A percentile compares a stretch with the other conserved stretches of the same genome.
Evolutionary conservation across 2,329 filamentous ascomycete species (phyloP).

Genomic region (Setomelanomma holmii): DNA sequence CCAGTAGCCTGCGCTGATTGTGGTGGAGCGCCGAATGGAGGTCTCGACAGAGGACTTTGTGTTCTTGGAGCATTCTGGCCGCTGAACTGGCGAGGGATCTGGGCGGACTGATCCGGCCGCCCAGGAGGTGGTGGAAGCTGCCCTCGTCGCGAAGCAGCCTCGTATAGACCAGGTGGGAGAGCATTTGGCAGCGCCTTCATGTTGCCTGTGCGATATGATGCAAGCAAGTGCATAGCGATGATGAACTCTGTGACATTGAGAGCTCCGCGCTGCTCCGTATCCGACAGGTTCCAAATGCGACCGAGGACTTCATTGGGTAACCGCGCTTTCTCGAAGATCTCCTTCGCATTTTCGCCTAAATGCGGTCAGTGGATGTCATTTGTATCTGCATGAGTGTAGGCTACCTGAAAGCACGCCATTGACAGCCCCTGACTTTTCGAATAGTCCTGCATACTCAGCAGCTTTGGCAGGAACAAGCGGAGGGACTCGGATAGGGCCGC

Average conservation of each 20-base stretch:
- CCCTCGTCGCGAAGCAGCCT: conserved; percentile 76
- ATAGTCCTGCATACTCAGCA: conserved; percentile 84
- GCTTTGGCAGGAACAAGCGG: conserved; percentile 88
- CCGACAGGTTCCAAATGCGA: conserved; percentile 94
- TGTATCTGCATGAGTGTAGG: background rate
- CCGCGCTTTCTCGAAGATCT: conserved; percentile 92
- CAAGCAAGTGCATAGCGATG: conserved; percentile 96
- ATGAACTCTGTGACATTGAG: conserved; percentile 91
- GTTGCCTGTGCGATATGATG: conserved; percentile 84
- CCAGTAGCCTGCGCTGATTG: conserved; percentile 63
- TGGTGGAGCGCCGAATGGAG: conserved; percentile 57
- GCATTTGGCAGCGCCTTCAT: conserved; percentile 80
- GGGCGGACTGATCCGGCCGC: conserved; percentile 60
- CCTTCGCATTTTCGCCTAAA: conserved; percentile 81
- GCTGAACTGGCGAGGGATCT: conserved; percentile 84
- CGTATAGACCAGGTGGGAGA: conserved; percentile 85
- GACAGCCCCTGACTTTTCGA: conserved; percentile 84
- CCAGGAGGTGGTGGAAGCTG: conserved; percentile 50
- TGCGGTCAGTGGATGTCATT: conserved; percentile 8
- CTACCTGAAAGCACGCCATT: conserved; percentile 75
- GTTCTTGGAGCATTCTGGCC: conserved; percentile 62
- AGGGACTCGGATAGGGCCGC: conserved; percentile 81
- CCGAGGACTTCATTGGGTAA: conserved; percentile 89
- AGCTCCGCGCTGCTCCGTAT: conserved; percentile 89
- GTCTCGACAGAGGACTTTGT: conserved; percentile 65